Evolutionary conservation across 2,329 filamentous ascomycete species (phyloP), one percentile per base, ranked within the genome.

Genomic region (Xenosphaeropsis pyriputrescens): DNA sequence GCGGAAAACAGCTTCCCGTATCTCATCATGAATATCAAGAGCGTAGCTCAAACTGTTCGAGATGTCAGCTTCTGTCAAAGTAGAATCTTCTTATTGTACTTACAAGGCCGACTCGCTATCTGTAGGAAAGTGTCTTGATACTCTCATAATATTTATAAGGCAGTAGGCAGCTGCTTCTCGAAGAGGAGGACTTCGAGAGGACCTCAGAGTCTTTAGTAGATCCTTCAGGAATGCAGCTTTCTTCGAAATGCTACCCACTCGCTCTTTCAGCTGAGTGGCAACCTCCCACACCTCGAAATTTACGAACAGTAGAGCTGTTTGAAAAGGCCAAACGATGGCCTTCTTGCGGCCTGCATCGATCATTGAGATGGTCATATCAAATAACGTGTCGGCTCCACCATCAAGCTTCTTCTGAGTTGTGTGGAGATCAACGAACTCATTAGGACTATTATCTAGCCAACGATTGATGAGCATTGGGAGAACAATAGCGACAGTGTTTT

Each of bases 201-300:
- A 45, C 39, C 71, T 65, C 37, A 80, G 56, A 15, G 71, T 63
- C 50, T 81, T 82, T 47, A 72, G 64, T 11, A 81, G 54, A 32
- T 64, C 65, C 42, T 81, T 76, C 13, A 82, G 59, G 45, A 80
- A 80, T 3, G 68, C 64, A 5, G 79, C 70, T 49, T 79, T 79
- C 56, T 81, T 82, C 13, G 68, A 63, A 53, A 80, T 70, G 46
- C 70, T 67, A 39, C 65, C 64, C 46, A 68, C 71, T 52, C 77
- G 79, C 19, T 67, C 67, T 41, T 74, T 66, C 52, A 81, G 62
- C 53, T 77, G 77, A 54, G 74, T 78, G 18, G 75, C 76, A 26
- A 80, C 73, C 54, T 79, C 74, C 45, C 82, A 82, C 5, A 81
- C 72, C 46, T 82, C 77, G 4, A 77, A 77, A 7, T 79, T 58